Percentiles rank a stretch among this genome's conserved stretches.
phyloP scores from a whole-genome alignment of 768 basidiomycete genomes.

The Russula dissimulans region DNA sequence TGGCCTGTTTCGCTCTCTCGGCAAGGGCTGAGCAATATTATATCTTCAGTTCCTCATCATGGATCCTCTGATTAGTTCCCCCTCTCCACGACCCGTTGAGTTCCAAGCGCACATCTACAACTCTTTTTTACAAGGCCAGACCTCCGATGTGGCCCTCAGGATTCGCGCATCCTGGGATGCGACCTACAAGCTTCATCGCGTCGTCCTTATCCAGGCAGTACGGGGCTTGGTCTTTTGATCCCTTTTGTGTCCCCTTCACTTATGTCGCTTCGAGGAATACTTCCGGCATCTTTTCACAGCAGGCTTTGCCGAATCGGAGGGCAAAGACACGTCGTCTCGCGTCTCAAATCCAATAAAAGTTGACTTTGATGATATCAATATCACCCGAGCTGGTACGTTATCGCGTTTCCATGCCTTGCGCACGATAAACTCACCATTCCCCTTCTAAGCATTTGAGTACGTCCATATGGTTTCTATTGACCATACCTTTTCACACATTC shows the following conservation, averaged over 20 bases:
- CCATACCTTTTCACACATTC: background rate
- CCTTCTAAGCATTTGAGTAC: slow-evolving; percentile 62
- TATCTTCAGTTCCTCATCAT: slow-evolving; percentile 20
- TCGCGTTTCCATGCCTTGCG: background rate
- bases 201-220: slow-evolving; percentile 84
- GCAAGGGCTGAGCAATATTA: no score
- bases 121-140: slow-evolving; percentile 60
- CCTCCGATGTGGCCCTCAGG: slow-evolving; percentile 69
- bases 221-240: background rate
- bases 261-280: slow-evolving; percentile 50
- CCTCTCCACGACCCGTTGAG: slow-evolving; percentile 39
- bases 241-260: background rate
- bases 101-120: slow-evolving; percentile 71
- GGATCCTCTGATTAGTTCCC: slow-evolving; percentile 33
- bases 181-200: slow-evolving; percentile 70
- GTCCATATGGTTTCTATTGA: background rate
- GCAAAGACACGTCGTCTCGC: slow-evolving; percentile 9
- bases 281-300: slow-evolving; percentile 81
- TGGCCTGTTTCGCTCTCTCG: no score
- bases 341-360: slow-evolving; percentile 52
- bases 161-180: slow-evolving; percentile 63
- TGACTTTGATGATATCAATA: slow-evolving; percentile 76
- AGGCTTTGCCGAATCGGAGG: slow-evolving; percentile 57
- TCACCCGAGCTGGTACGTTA: slow-evolving; percentile 70
- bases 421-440: slow-evolving; percentile 16